Evolutionary conservation across 106 monocot species (phyloP).

Genomic region (Gastrodia elata): DNA sequence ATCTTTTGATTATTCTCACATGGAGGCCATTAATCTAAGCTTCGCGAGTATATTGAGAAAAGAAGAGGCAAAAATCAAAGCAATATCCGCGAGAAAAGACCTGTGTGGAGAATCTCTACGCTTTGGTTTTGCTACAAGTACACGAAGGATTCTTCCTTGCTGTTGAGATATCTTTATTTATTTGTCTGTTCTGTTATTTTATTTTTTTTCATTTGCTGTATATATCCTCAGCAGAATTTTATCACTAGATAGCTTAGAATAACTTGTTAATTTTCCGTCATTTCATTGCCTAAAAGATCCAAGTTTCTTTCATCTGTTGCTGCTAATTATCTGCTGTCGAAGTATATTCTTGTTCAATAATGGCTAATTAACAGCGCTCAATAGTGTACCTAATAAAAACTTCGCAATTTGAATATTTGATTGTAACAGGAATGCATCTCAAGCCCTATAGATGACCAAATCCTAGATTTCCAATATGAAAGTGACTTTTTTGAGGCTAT

Average conservation of each 20-base stretch:
- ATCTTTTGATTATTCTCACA: neutral
- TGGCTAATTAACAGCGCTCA: neutral
- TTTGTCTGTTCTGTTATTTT: too few species aligned
- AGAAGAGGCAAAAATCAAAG: neutral
- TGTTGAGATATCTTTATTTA: too few species aligned
- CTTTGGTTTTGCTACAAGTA: neutral
- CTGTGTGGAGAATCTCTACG: neutral
- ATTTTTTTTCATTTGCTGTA: neutral
- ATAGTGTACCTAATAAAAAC: neutral
- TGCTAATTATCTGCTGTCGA: neutral
- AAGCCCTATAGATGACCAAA: conserved; percentile 37
- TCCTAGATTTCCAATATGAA: conserved; percentile 51
- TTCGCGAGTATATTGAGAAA: neutral
- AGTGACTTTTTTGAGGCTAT: conserved; percentile 14
- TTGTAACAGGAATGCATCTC: conserved; percentile 46
- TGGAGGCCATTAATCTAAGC: neutral
- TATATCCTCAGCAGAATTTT: neutral
- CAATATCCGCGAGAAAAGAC: neutral
- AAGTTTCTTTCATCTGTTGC: neutral
- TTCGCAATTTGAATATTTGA: neutral
- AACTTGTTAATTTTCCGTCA: neutral
- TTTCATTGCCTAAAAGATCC: neutral
- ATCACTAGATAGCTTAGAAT: neutral
- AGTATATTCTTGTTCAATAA: neutral
- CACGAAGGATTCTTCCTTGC: conserved; percentile 1